Base-by-base conservation (phyloP, 2,329 filamentous ascomycete genomes). In the Blastomyces gilchristii region DNA sequence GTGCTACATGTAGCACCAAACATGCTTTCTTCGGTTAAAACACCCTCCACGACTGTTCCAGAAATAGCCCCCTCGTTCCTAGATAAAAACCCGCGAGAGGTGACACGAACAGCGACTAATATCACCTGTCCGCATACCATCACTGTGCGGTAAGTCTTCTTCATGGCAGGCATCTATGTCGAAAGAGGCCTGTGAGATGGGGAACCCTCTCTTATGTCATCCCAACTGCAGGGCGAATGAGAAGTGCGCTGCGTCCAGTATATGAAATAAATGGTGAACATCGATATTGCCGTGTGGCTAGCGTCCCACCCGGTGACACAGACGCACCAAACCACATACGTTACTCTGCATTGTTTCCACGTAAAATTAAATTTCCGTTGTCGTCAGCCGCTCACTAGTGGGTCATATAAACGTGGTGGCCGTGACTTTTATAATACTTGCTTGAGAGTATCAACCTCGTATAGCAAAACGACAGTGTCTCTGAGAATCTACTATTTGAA, bases 241-340 rank as follows among this genome's bases (percentile, higher is more conserved):
- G 37, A 39, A 39, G 9, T 39, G 37, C 9, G 9, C 69, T 8
- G 70, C 67, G 7, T 70, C 71, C 8, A 78, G 71, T 11, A 75
- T 76, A 64, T 77, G 74, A 1, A 1, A 78, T 70, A 11, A 25
- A 49, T 11, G 39, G 73, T 69, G 12, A 76, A 73, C 14, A 68
- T 67, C 16, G 67, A 8, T 34, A 25, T 9, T 25, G n/a, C 9
- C 3, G 47, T 49, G n/a, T 22, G 47, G 45, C 8, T n/a, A 25
- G 37, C 37, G 22, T 25, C 22, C 3, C 25, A 49, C n/a, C 7
- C 3, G 14, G 47, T 14, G 1, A 11, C 3, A 25, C n/a, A 5
- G n/a, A 2, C 11, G 9, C 25, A 53, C 14, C 14, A n/a, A 34
- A 7, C 31, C 0, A 12, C 37, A 39, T 39, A 37, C 34, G 37